Conservation (phyloP, 352 stramenopile species). For the Globisporangium uncinulatum region DNA sequence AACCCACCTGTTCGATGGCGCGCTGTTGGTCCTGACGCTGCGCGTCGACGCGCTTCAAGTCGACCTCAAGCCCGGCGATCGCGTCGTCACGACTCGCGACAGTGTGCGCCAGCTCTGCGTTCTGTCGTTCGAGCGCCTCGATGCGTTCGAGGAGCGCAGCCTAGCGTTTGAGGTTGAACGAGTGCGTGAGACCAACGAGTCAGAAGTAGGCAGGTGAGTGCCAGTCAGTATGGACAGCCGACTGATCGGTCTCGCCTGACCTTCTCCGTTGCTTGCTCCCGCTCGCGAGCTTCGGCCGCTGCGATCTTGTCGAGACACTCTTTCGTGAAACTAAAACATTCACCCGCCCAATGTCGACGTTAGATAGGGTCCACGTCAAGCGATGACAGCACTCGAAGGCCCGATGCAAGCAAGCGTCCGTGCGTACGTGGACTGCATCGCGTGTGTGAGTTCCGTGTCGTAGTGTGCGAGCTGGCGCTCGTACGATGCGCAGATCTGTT, state of each 20-base stretch:
- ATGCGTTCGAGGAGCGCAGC: conserved; percentile 19
- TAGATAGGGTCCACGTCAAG: neutral
- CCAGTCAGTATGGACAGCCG: neutral
- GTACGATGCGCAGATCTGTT: conserved; percentile 32
- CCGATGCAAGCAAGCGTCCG: neutral
- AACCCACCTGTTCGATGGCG: conserved; percentile 11
- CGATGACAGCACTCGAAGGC: conserved; percentile 5
- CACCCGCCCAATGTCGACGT: neutral
- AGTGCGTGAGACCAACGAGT: neutral
- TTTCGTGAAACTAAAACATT: conserved; percentile 15
- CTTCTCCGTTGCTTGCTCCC: conserved; percentile 29
- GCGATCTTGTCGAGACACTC: conserved; percentile 38
- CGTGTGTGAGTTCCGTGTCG: conserved; percentile 42
- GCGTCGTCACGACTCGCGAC: conserved; percentile 16
- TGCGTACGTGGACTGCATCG: conserved; percentile 34
- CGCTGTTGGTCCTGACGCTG: conserved; percentile 3
- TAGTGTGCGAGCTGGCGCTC: conserved; percentile 44
- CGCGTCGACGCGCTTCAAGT: conserved; percentile 1
- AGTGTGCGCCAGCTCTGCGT: conserved; percentile 15
- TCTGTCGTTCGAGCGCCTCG: conserved; percentile 21
- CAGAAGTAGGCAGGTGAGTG: neutral
- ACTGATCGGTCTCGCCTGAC: conserved; percentile 5
- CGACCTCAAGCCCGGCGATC: conserved; percentile 4
- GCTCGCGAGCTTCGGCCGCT: conserved; percentile 23
- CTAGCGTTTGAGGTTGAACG: conserved; percentile 2